These are phyloP conservation scores for Mycena floridula DNA, from an alignment of 768 basidiomycete genomes.

Conservation along the genomic window DNA sequence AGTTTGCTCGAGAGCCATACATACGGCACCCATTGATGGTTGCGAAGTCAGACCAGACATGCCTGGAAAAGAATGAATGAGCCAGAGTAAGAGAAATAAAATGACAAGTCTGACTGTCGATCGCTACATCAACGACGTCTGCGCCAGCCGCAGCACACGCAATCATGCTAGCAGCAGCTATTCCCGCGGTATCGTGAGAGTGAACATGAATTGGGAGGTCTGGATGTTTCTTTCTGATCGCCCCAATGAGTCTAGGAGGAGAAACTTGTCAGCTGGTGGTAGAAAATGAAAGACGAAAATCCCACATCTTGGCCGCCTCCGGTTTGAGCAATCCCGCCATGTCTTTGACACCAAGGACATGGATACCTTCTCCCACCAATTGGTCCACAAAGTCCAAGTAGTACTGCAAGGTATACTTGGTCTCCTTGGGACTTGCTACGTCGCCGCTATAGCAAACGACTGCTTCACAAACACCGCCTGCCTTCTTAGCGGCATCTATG, in stretches of 20 bases:
- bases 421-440: conserved; percentile 89
- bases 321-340: conserved; percentile 98
- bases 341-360: conserved; percentile 96
- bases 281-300: conserved; percentile 10
- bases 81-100: conserved; percentile 8
- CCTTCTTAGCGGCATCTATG: conserved; percentile 99
- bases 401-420: conserved; percentile 95
- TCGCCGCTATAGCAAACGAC: conserved; percentile 99
- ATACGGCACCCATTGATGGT: conserved; percentile 97
- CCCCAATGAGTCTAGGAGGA: conserved; percentile 70
- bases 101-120: conserved; percentile 68
- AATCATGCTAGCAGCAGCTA: conserved; percentile 95
- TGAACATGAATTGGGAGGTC: conserved; percentile 99
- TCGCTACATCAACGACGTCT: conserved; percentile 96
- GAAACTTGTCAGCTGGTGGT: conserved; percentile 3
- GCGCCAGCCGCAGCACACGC: conserved; percentile 96
- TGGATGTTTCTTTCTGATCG: conserved; percentile 93
- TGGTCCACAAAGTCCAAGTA: conserved; percentile 94
- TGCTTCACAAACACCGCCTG: conserved; percentile 96
- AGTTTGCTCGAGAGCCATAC: conserved; percentile 93
- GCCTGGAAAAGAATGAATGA: conserved; percentile 39
- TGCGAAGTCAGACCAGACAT: conserved; percentile 99
- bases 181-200: conserved; percentile 99
- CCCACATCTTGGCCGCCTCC: conserved; percentile 83
- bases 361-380: conserved; percentile 91